Base-by-base conservation (phyloP, 2,329 filamentous ascomycete species). In the Penicillium olsonii region DNA sequence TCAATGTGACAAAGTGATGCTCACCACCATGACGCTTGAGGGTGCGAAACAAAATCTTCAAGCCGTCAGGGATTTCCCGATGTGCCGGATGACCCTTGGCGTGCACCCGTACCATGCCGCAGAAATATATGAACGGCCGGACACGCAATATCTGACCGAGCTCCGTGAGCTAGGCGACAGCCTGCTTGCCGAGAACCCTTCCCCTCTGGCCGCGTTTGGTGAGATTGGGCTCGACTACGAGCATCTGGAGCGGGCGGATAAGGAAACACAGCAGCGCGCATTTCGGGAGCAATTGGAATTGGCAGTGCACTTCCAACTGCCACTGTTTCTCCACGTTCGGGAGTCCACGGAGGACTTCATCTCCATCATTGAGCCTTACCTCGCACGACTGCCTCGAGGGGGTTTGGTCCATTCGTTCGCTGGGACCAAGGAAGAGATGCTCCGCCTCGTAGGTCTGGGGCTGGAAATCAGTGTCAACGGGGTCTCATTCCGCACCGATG, bases 331-430 rank as follows among this genome's bases (percentile, higher is more conserved):
- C 12, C 75, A 27, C 47, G 75, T 72, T 22, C 69, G 76, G 5
- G 68, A 68, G 17, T 70, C 75, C 0, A 75, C 71, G 22, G 65
- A 68, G 2, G 75, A 79, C 26, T 78, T 78, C 24, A 65, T 75
- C 2, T 52, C 56, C 0, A 69, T 75, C 14, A 66, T 80, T 8
- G 59, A 57, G 12, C 69, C 71, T 0, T 79, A 77, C 49, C 20
- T 75, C 0, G 37, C 60, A 0, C 55, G 52, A 4, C 58, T 78
- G 3, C 72, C 73, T 3, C 61, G 65, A 2, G 56, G 64, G 4
- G 92, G 88, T 5, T 81, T 95, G 10, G 92, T 96, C 42, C 92
- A 96, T 72, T 90, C 86, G 61, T 96, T 96, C 65, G 96, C 91
- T 0, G 92, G 91, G 4, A 87, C 88, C 0, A 70, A 66, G 4